Base-by-base conservation (phyloP, 225 moss, liverwort and hornwort genomes). In the Pseudoscleropodium purum region DNA sequence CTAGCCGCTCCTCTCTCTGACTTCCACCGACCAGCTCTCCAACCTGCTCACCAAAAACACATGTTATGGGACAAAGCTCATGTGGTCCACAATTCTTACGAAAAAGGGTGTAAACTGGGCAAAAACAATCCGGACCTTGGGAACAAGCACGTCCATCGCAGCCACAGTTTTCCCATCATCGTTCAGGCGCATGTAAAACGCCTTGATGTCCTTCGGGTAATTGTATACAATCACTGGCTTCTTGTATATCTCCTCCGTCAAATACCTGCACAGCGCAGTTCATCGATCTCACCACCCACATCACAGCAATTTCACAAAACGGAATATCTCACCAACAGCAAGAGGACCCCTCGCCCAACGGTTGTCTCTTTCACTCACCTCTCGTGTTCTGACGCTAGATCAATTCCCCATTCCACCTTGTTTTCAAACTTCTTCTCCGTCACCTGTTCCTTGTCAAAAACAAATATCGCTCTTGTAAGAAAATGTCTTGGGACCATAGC, bases 191-290 rank as follows among this genome's bases (percentile, higher is more conserved):
- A 99, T 99, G 84, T 99, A 99, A 87, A 99, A 99, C 37, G 99
- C 96, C 88, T 99, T 99, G 33, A 99, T 94, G 41, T 96, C 95
- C 91, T 97, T 99, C 30, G 99, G 99, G 84, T 99, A 99, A 79
- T 99, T 99, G 88, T 99, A 99, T n/a, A 99, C 97, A 82, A 98
- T 97, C 36, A 99, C 97, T 49, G 99, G 99, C 87, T 97, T 96
- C 88, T 97, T 96, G n/a, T 92, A 97, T 18, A 99, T 90, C 88
- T 97, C 96, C 93, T 99, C 99, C 23, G 99, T 96, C 90, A 99
- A 86, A 85, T 96, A 99, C 85, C 98, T 98, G 94, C 92, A 88
- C 56, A 76, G 49, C 26, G 51, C 5, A 65, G 17, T 86, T 18
- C 56, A 83, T 51, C 49, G 27, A 86, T 66, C 41, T 84, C 88